A percentile compares a stretch with the other conserved stretches of the same genome.
phyloP scores from a whole-genome alignment of 139 green algal genomes.

The Tetratostichococcus sp. region DNA sequence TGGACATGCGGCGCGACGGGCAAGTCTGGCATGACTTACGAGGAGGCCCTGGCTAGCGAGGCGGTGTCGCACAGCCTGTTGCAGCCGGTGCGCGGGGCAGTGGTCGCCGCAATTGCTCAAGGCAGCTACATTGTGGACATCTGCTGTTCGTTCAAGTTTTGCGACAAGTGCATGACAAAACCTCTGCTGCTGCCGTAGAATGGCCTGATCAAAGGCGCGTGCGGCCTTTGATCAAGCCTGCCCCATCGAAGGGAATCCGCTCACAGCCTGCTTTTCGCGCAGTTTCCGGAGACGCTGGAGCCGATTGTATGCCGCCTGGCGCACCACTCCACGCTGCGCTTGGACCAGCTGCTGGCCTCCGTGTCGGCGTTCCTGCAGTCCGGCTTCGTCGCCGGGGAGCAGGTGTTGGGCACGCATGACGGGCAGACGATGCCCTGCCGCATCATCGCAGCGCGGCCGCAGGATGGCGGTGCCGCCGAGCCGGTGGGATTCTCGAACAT shows the following conservation, averaged over 20 bases:
- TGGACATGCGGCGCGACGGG: constrained; percentile 61
- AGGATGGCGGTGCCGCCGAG: background rate
- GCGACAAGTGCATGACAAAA: too few relatives aligned
- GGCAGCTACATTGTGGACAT: too few relatives aligned
- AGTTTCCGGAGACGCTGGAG: constrained; percentile 53
- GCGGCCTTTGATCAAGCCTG: too few relatives aligned
- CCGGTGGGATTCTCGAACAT: background rate
- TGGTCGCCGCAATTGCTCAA: background rate
- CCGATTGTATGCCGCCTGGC: constrained; percentile 27
- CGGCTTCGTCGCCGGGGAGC: constrained; percentile 23
- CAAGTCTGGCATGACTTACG: constrained; percentile 56
- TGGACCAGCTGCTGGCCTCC: constrained; percentile 33
- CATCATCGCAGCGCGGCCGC: background rate
- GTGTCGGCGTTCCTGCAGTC: constrained; percentile 17
- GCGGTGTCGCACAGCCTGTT: constrained; percentile 11
- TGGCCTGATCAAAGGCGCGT: too few relatives aligned
- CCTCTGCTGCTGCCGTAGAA: too few relatives aligned
- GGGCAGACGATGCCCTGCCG: constrained; percentile 6
- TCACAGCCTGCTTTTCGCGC: background rate
- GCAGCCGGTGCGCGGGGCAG: background rate
- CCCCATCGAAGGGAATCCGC: too few relatives aligned
- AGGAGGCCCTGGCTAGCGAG: constrained; percentile 55
- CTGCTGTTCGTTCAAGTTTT: too few relatives aligned
- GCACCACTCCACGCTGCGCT: constrained; percentile 38
- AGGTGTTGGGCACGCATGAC: constrained; percentile 15